Percentiles rank a stretch among this genome's conserved stretches.
These are phyloP conservation scores for Fusarium heterosporum DNA, from an alignment of 2,329 filamentous ascomycete genomes.

Conservation along the genomic window DNA sequence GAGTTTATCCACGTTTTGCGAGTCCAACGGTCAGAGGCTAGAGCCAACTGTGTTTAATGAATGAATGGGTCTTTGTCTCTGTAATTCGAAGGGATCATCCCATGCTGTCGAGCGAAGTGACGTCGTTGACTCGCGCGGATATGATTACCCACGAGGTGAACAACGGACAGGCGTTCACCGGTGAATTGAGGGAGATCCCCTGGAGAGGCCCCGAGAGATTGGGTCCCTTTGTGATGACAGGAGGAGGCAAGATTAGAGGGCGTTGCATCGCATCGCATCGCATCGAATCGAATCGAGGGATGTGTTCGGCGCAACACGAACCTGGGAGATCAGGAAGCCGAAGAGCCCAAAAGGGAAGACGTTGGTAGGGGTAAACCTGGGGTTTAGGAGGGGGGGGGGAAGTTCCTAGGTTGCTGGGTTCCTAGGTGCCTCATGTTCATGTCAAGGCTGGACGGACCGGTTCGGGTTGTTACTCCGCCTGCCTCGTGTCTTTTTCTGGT, in stretches of 20 bases:
- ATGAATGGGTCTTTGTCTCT: slow-evolving; percentile 22
- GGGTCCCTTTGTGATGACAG: slow-evolving; percentile 26
- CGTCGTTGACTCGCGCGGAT: slow-evolving; percentile 30
- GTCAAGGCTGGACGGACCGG: slow-evolving; percentile 35
- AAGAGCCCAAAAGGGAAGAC: slow-evolving; percentile 12
- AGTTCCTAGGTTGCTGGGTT: no score
- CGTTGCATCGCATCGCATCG: neutral
- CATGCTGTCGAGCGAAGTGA: slow-evolving; percentile 31
- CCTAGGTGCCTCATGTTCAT: slow-evolving; percentile 15
- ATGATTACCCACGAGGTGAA: neutral
- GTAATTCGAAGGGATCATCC: slow-evolving; percentile 4
- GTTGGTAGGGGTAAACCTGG: slow-evolving; percentile 40
- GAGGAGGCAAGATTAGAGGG: slow-evolving; percentile 6
- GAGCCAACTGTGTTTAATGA: slow-evolving; percentile 1
- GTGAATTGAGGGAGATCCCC: neutral
- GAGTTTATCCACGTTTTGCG: neutral
- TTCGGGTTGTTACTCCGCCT: slow-evolving; percentile 42
- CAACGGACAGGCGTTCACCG: no score
- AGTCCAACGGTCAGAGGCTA: neutral
- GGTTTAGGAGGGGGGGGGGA: slow-evolving; percentile 21
- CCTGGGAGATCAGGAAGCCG: slow-evolving; percentile 9
- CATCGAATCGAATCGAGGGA: neutral
- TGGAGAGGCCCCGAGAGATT: slow-evolving; percentile 20
- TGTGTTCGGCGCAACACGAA: slow-evolving; percentile 20
- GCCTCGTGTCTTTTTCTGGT: slow-evolving; percentile 33